phyloP scores from a whole-genome alignment of 2,329 filamentous ascomycete species.

The Dactylonectria estremocensis region DNA sequence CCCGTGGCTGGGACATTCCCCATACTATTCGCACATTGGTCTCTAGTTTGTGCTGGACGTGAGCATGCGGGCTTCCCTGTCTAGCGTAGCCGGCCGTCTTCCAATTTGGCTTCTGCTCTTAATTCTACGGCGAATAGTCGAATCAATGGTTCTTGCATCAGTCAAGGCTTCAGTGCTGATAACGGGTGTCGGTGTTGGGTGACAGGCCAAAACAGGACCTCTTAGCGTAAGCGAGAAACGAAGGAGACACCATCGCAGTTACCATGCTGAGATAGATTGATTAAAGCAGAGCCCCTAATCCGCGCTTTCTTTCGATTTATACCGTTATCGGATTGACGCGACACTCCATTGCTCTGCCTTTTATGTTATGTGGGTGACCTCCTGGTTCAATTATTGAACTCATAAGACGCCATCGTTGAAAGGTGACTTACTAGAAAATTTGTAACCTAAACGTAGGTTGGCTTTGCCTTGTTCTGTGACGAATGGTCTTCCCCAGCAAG shows the following conservation, averaged over 20 bases:
- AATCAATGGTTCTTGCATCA: background rate
- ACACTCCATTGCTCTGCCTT: too few relatives aligned
- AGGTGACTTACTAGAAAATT: too few relatives aligned
- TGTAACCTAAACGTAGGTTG: too few relatives aligned
- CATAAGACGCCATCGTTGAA: too few relatives aligned
- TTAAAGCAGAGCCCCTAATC: too few relatives aligned
- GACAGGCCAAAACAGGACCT: background rate
- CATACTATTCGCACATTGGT: background rate
- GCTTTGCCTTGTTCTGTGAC: too few relatives aligned
- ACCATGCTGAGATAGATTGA: too few relatives aligned
- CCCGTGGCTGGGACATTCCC: background rate
- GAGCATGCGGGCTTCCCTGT: background rate
- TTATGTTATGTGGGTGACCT: too few relatives aligned
- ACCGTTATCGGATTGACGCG: too few relatives aligned
- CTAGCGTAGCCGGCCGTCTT: background rate
- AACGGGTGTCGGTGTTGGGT: background rate
- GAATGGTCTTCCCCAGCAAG: too few relatives aligned
- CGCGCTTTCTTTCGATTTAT: too few relatives aligned
- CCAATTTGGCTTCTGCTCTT: background rate
- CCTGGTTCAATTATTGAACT: too few relatives aligned
- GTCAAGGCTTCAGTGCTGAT: background rate
- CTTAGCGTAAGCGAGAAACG: background rate
- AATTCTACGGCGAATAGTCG: background rate
- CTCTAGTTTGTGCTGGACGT: background rate
- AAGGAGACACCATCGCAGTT: background rate